These are phyloP conservation scores for Phaeodactylum tricornutum DNA, from an alignment of 108 stramenopile species.

Conservation along the genomic window DNA sequence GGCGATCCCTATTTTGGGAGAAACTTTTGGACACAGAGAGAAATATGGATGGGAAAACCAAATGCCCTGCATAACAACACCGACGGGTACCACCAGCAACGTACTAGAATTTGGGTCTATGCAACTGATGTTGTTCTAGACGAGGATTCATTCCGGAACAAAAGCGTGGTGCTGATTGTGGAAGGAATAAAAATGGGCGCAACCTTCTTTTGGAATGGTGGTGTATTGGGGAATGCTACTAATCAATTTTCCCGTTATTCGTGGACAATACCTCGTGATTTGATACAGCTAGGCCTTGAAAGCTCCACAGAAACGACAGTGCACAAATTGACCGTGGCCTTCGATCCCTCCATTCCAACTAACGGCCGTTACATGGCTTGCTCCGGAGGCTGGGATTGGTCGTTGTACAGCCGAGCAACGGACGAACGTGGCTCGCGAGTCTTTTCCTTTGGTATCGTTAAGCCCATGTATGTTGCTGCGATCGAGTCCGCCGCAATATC, in stretches of 20 bases:
- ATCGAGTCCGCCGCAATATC: not conserved
- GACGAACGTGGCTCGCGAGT: constrained; percentile 17
- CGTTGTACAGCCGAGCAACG: constrained; percentile 15
- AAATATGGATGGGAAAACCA: constrained; percentile 21
- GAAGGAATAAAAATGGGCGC: constrained; percentile 55
- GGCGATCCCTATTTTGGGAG: constrained; percentile 26
- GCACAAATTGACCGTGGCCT: constrained; percentile 18
- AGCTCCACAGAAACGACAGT: not conserved
- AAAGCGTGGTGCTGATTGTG: constrained; percentile 17
- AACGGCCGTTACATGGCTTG: constrained; percentile 31
- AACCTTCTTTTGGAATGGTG: constrained; percentile 14
- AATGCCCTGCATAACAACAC: not conserved
- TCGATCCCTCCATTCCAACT: constrained; percentile 28
- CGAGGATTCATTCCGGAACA: not conserved
- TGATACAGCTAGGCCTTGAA: not conserved
- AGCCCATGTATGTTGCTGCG: constrained; percentile 19
- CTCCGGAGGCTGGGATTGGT: constrained; percentile 49
- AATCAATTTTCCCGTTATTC: constrained; percentile 35
- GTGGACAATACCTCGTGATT: constrained; percentile 4
- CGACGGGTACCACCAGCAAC: no score
- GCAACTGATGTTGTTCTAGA: constrained; percentile 12
- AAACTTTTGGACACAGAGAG: constrained; percentile 25
- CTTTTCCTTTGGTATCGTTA: constrained; percentile 21
- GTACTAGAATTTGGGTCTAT: constrained; percentile 23
- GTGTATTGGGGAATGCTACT: constrained; percentile 16